These are phyloP conservation scores for Colletotrichum cereale DNA, from an alignment of 2,329 filamentous ascomycete genomes.

Conservation along the genomic window DNA sequence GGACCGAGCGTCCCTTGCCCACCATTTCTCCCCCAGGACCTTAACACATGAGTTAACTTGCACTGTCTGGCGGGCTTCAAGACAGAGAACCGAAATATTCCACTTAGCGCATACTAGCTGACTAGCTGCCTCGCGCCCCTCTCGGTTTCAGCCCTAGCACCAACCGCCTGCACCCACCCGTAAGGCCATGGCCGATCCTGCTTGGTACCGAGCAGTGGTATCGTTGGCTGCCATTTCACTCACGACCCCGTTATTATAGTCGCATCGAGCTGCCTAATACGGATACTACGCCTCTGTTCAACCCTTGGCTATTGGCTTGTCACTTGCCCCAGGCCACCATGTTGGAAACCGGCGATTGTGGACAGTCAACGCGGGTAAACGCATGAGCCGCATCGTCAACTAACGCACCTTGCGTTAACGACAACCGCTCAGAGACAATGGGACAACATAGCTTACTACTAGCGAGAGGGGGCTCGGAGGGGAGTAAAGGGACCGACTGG, in stretches of 20 bases:
- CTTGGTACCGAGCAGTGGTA: neutral
- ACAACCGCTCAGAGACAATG: too few relatives aligned
- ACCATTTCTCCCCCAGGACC: neutral
- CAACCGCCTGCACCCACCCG: neutral
- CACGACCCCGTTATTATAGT: neutral
- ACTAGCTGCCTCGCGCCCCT: too few relatives aligned
- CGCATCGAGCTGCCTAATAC: neutral
- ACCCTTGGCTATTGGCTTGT: neutral
- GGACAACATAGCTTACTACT: too few relatives aligned
- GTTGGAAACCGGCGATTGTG: too few relatives aligned
- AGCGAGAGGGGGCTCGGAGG: too few relatives aligned
- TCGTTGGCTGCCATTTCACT: neutral
- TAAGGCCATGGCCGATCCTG: neutral
- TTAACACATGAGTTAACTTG: constrained; percentile 6
- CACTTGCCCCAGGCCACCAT: neutral
- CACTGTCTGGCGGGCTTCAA: neutral
- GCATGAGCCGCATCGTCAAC: too few relatives aligned
- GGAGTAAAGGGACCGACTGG: too few relatives aligned
- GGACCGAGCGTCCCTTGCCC: neutral
- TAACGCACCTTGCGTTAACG: too few relatives aligned
- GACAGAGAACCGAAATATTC: neutral
- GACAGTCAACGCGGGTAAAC: too few relatives aligned
- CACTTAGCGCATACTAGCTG: neutral
- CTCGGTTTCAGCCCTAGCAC: constrained; percentile 16
- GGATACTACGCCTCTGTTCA: neutral